Conservation (phyloP, 352 stramenopile genomes). For the Globisporangium polare region DNA sequence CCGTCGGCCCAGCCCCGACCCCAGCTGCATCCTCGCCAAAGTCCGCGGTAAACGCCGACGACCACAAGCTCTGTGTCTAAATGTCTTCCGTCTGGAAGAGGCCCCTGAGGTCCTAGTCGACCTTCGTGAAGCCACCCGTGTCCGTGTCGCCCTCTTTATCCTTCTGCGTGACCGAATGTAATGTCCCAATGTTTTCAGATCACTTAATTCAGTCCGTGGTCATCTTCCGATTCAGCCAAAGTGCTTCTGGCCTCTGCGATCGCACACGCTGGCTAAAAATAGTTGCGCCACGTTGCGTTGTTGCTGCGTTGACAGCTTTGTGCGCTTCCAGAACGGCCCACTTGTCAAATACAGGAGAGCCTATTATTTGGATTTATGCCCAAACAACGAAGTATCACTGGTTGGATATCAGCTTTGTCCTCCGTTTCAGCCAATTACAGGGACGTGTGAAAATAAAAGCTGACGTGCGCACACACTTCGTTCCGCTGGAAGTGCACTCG, state of each 20-base stretch:
- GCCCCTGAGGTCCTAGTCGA: neutral
- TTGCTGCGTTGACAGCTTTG: neutral
- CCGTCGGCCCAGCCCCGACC: conserved; percentile 6
- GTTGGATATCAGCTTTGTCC: neutral
- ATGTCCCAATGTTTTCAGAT: neutral
- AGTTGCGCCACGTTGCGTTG: neutral
- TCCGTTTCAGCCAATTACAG: conserved; percentile 1
- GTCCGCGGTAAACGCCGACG: conserved; percentile 3
- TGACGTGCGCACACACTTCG: neutral
- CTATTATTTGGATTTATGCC: neutral
- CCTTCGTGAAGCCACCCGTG: neutral
- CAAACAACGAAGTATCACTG: neutral
- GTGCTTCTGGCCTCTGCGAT: neutral
- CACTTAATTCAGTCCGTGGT: neutral
- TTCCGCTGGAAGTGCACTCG: neutral
- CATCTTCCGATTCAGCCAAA: no score
- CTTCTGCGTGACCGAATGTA: neutral
- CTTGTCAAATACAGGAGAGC: neutral
- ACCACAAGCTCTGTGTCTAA: conserved; percentile 17
- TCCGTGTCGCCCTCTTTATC: neutral
- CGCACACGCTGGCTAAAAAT: neutral
- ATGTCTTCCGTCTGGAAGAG: neutral
- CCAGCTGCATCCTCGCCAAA: conserved; percentile 10
- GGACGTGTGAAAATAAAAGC: neutral
- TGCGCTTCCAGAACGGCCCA: neutral